These are phyloP conservation scores for Claviceps pazoutovae DNA, from an alignment of 2,329 filamentous ascomycete species.

Conservation along the genomic window DNA sequence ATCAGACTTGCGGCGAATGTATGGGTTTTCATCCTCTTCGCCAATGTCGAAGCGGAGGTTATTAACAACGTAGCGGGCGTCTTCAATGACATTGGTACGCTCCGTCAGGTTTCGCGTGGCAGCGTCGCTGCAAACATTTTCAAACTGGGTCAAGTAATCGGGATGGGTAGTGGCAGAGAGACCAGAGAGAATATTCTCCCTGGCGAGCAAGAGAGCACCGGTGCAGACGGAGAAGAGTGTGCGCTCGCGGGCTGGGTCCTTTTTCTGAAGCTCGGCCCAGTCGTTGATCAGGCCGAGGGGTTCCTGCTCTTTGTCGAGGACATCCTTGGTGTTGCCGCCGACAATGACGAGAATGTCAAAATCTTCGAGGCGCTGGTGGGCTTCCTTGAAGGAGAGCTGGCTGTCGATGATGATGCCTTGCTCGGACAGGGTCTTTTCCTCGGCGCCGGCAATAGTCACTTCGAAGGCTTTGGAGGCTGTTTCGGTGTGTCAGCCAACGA, in stretches of 20 bases:
- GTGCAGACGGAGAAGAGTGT: slow-evolving; percentile 71
- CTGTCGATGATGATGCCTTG: slow-evolving; percentile 58
- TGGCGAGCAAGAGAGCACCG: slow-evolving; percentile 62
- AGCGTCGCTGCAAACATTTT: slow-evolving; percentile 66
- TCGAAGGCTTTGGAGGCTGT: slow-evolving; percentile 44
- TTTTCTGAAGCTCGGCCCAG: slow-evolving; percentile 67
- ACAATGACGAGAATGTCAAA: slow-evolving; percentile 70
- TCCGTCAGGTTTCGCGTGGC: slow-evolving; percentile 56
- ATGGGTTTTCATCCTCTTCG: slow-evolving; percentile 70
- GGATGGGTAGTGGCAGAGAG: slow-evolving; percentile 72
- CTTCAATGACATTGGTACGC: slow-evolving; percentile 71
- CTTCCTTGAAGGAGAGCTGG: slow-evolving; percentile 67
- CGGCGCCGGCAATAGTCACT: slow-evolving; percentile 38
- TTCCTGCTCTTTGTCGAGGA: slow-evolving; percentile 55
- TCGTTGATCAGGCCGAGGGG: slow-evolving; percentile 60
- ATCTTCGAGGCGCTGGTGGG: slow-evolving; percentile 56
- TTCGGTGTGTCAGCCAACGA: not conserved
- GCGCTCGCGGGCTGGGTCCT: slow-evolving; percentile 65
- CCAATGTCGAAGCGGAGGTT: slow-evolving; percentile 78
- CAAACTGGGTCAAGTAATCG: slow-evolving; percentile 65
- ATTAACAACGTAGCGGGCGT: slow-evolving; percentile 75
- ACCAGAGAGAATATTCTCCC: slow-evolving; percentile 64
- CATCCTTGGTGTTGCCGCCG: slow-evolving; percentile 50
- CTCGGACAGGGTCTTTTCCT: slow-evolving; percentile 39
- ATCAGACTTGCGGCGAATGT: slow-evolving; percentile 63